phyloP scores from a whole-genome alignment of 179 eudicot species.

The Silene noctiflora region DNA sequence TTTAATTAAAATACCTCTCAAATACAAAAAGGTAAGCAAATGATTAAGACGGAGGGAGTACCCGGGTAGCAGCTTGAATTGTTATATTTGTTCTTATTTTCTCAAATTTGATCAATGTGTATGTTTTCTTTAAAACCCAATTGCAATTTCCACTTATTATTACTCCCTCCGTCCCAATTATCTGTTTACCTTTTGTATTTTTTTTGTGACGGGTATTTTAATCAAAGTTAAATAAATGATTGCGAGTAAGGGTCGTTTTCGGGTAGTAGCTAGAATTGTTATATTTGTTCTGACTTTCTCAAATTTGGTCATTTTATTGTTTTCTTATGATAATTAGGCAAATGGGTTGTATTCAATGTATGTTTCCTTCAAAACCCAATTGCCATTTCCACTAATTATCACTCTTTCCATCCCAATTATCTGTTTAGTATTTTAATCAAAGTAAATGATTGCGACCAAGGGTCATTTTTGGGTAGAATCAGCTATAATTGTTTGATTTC shows the following conservation, averaged over 20 bases:
- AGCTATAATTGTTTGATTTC: constrained; percentile 12
- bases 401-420: neutral
- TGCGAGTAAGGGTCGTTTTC: neutral
- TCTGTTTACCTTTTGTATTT: too few species aligned
- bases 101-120: neutral
- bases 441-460: too few species aligned
- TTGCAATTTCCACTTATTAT: constrained; percentile 11
- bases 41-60: too few species aligned
- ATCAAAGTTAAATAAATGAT: too few species aligned
- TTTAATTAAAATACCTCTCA: too few species aligned
- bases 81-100: neutral
- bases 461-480: constrained; percentile 9
- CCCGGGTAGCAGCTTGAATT: constrained; percentile 21
- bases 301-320: neutral
- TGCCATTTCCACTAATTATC: constrained; percentile 11
- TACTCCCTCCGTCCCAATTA: neutral
- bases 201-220: too few species aligned
- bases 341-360: constrained; percentile 31
- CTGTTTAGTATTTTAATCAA: neutral
- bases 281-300: neutral
- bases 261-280: constrained; percentile 20
- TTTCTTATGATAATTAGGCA: constrained; percentile 27
- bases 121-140: constrained; percentile 12
- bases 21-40: too few species aligned
- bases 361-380: constrained; percentile 13